Base-by-base conservation (phyloP, 2,329 filamentous ascomycete species). In the Fusarium nelsonii region DNA sequence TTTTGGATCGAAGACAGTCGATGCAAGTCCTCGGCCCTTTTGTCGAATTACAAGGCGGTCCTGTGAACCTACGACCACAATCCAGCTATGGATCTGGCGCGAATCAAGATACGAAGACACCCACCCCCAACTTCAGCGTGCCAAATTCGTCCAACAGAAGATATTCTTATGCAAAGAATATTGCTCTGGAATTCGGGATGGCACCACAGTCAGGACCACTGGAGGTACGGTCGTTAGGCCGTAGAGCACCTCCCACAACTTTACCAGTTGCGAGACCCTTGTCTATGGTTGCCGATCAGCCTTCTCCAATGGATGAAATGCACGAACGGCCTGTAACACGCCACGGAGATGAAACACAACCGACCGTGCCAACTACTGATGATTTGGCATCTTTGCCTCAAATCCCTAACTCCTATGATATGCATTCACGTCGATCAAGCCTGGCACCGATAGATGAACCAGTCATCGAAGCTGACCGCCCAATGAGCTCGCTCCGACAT, bases 201-300 rank as follows among this genome's bases (percentile, higher is more conserved):
- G 26, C 52, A 18, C 36, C 46, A 4, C 63, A 71, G 12, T 68
- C 67, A n/a, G 54, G 63, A 8, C 61, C 63, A 32, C 61, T 52
- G 20, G 72, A 69, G 45, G 64, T 65, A n/a, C 70, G 55, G 9
- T 60, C 65, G 16, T 37, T 65, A 32, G 55, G 65, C 30, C 74
- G 74, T n/a, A 74, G 72, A 54, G 46, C 63, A 41, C 69, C 84
- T 3, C 84, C 85, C 3, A 82, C 84, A 2, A 79, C 82, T 1
- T 75, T 87, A 39, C 76, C 81, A 28, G 81, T 84, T 61, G 82
- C 85, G 3, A 81, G 85, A 8, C 84, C 85, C 3, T 76, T 88
- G 11, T 88, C 86, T 2, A 82, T 86, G 46, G 85, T 88, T 4
- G 76, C 83, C 52, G 86, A 88, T 60, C 82, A 86, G 45, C 84